Percentiles rank a stretch among this genome's conserved stretches.
Evolutionary conservation across 2,329 filamentous ascomycete genomes (phyloP).

Genomic region (Cordyceps farinosa): DNA sequence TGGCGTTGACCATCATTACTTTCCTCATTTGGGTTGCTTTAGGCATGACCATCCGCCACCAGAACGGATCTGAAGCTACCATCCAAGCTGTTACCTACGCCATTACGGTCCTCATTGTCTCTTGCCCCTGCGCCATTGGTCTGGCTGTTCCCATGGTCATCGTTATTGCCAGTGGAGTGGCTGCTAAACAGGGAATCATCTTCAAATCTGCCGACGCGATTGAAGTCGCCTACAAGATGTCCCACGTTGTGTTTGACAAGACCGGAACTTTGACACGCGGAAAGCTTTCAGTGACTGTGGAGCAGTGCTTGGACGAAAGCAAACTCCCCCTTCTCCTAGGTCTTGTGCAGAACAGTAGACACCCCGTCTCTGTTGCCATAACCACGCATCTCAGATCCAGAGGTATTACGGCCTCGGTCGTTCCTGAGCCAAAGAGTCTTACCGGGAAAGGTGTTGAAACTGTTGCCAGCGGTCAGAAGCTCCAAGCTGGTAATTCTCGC

Average conservation of each 20-base stretch:
- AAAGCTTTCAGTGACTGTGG: constrained; percentile 40
- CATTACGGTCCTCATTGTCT: constrained; percentile 70
- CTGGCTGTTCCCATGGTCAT: constrained; percentile 75
- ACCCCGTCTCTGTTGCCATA: constrained; percentile 52
- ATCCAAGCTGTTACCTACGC: constrained; percentile 65
- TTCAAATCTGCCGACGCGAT: constrained; percentile 65
- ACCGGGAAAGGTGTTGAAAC: constrained; percentile 47
- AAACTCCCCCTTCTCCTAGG: constrained; percentile 27
- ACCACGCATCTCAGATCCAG: constrained; percentile 35
- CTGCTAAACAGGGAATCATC: constrained; percentile 61
- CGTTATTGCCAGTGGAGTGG: constrained; percentile 65
- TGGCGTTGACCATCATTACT: constrained; percentile 53
- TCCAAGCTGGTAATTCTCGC: constrained; percentile 48
- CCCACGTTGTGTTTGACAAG: constrained; percentile 75
- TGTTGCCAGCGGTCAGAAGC: constrained; percentile 20
- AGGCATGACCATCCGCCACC: constrained; percentile 39
- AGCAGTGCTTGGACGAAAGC: constrained; percentile 7
- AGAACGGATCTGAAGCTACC: constrained; percentile 46
- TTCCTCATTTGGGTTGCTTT: constrained; percentile 66
- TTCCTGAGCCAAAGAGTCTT: constrained; percentile 35
- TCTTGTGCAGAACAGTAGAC: constrained; percentile 40
- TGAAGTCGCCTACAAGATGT: constrained; percentile 57
- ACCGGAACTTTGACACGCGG: constrained; percentile 71
- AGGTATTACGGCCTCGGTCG: constrained; percentile 16
- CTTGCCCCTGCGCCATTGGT: constrained; percentile 75